A percentile compares a stretch with the other conserved stretches of the same genome.
Conservation (phyloP, 2,329 filamentous ascomycete species). For the Biscogniauxia mediterranea region DNA sequence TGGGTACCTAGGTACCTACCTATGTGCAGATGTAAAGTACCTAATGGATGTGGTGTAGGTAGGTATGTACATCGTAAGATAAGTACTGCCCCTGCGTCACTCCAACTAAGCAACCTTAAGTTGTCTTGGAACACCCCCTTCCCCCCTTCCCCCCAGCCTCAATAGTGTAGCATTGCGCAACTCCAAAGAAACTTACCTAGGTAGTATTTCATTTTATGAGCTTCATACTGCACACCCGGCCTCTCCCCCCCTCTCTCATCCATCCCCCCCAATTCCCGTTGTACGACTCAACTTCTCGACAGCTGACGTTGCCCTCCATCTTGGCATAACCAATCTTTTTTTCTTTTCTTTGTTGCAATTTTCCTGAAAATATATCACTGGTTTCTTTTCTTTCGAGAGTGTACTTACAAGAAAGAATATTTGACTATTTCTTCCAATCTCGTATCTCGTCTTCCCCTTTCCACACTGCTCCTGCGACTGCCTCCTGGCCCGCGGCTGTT, state of each 20-base stretch:
- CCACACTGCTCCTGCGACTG: constrained; percentile 1
- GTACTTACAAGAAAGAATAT: too few species aligned
- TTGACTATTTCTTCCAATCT: not conserved
- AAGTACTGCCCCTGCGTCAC: not conserved
- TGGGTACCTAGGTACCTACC: too few species aligned
- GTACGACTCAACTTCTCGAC: not conserved
- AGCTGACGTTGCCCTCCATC: constrained; percentile 13
- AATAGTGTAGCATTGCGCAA: constrained; percentile 14
- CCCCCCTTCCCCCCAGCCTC: constrained; percentile 14
- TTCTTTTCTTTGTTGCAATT: not conserved
- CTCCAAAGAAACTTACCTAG: not conserved
- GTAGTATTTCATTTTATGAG: constrained; percentile 1
- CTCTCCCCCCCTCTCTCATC: not conserved
- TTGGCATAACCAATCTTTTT: constrained; percentile 6
- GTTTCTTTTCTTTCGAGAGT: too few species aligned
- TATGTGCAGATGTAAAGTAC: too few species aligned
- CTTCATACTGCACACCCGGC: not conserved
- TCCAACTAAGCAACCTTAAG: not conserved
- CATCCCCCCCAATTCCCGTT: not conserved
- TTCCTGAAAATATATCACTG: not conserved
- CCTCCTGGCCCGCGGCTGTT: constrained; percentile 7
- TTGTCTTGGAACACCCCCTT: not conserved
- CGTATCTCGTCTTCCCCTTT: not conserved
- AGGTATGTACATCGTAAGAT: too few species aligned
- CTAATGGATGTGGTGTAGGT: too few species aligned